Conservation (phyloP, 106 monocot genomes). For the Dioscorea alata region DNA sequence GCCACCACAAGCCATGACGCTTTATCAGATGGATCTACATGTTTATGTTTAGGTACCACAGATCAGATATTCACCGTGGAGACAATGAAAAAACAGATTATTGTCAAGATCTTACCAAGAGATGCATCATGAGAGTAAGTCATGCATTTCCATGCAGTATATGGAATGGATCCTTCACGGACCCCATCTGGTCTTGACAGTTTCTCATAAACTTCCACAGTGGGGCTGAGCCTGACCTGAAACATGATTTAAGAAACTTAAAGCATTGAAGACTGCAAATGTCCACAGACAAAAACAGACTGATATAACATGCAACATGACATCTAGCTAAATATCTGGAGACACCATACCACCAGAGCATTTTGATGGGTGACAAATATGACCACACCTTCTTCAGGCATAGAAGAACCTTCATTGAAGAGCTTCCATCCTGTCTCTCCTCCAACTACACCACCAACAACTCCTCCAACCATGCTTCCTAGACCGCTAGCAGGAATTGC, state of each 20-base stretch:
- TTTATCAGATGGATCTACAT: slow-evolving; percentile 51
- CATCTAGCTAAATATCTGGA: slow-evolving; percentile 10
- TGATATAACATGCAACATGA: background rate
- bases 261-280: background rate
- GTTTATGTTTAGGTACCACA: background rate
- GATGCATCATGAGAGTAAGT: slow-evolving; percentile 21
- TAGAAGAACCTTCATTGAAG: slow-evolving; percentile 71
- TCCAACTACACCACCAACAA: slow-evolving; percentile 77
- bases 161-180: slow-evolving; percentile 93
- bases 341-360: slow-evolving; percentile 88
- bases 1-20: slow-evolving; percentile 84
- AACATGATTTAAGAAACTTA: slow-evolving; percentile 7
- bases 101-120: slow-evolving; percentile 25
- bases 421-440: slow-evolving; percentile 73
- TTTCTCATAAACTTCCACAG: slow-evolving; percentile 53
- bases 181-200: slow-evolving; percentile 83
- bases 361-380: slow-evolving; percentile 86
- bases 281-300: background rate
- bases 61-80: slow-evolving; percentile 3
- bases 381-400: slow-evolving; percentile 88
- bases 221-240: slow-evolving; percentile 74
- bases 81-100: slow-evolving; percentile 1
- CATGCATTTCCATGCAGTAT: slow-evolving; percentile 88
- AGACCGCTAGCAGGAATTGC: slow-evolving; percentile 45
- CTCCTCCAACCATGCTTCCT: slow-evolving; percentile 84